Evolutionary conservation across 805 yeast species (phyloP).

Genomic region (Yarrowia bubula): DNA sequence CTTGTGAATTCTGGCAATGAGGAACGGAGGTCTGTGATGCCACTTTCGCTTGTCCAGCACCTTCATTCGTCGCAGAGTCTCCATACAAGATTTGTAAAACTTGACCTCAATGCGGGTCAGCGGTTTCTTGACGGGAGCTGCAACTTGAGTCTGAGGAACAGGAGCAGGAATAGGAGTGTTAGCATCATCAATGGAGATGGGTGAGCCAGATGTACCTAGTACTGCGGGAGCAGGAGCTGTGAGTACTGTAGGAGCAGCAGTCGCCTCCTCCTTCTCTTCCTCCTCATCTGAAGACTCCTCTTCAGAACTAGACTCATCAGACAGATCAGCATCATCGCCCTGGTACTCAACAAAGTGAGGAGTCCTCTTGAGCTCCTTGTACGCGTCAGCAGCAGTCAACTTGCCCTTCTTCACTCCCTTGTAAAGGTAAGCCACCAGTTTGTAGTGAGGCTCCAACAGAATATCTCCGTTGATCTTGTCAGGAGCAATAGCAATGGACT

Average conservation of each 20-base stretch:
- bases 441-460: constrained; percentile 76
- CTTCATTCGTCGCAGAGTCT: constrained; percentile 49
- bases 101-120: background rate
- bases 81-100: constrained; percentile 43
- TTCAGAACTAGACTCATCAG: background rate
- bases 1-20: constrained; percentile 61
- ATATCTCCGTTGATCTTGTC: constrained; percentile 46
- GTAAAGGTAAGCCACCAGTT: constrained; percentile 54
- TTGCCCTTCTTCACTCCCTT: constrained; percentile 50
- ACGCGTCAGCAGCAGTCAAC: constrained; percentile 44
- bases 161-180: background rate
- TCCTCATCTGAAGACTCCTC: background rate
- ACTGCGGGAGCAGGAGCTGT: background rate
- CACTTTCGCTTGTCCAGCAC: constrained; percentile 75
- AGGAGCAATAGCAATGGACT: constrained; percentile 34
- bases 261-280: background rate
- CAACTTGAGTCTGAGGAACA: background rate
- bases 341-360: constrained; percentile 33
- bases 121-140: background rate
- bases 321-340: constrained; percentile 30
- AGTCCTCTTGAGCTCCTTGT: constrained; percentile 44
- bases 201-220: background rate
- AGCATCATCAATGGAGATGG: background rate
- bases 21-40: constrained; percentile 83
- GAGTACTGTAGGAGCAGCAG: background rate